Percentiles rank a stretch among this genome's conserved stretches.
These are phyloP conservation scores for Polytrichum formosum DNA, from an alignment of 225 moss, liverwort and hornwort species.

Conservation along the genomic window DNA sequence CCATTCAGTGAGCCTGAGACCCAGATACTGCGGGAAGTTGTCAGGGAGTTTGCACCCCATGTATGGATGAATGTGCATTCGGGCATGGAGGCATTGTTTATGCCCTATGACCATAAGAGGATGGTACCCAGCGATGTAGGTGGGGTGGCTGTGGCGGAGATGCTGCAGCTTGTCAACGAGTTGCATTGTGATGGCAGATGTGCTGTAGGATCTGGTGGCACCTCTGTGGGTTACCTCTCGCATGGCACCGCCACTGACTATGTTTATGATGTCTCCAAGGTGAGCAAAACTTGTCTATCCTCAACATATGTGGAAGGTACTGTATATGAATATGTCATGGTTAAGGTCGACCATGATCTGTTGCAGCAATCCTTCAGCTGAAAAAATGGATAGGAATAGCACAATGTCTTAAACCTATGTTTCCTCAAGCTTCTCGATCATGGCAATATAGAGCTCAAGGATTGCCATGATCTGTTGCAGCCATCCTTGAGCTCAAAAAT, in stretches of 20 bases:
- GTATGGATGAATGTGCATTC: slow-evolving; percentile 89
- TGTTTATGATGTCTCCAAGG: slow-evolving; percentile 73
- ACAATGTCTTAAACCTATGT: too few species aligned
- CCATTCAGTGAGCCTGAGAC: slow-evolving; percentile 96
- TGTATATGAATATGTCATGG: too few species aligned
- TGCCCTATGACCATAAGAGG: slow-evolving; percentile 84
- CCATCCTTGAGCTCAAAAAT: too few species aligned
- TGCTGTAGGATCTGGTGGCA: slow-evolving; percentile 87
- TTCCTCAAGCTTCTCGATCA: too few species aligned
- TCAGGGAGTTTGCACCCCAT: slow-evolving; percentile 72
- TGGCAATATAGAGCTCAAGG: too few species aligned
- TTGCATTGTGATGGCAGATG: slow-evolving; percentile 62
- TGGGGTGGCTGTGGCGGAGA: slow-evolving; percentile 47
- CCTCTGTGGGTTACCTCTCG: slow-evolving; percentile 79
- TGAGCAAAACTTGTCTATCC: slow-evolving; percentile 10
- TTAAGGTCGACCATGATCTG: slow-evolving; percentile 8
- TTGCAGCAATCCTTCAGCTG: slow-evolving; percentile 35
- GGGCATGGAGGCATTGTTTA: slow-evolving; percentile 93
- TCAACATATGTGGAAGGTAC: too few species aligned
- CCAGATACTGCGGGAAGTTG: slow-evolving; percentile 62
- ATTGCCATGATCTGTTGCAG: too few species aligned
- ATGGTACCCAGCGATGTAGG: slow-evolving; percentile 55
- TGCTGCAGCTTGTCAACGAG: slow-evolving; percentile 61
- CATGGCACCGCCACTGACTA: slow-evolving; percentile 95
- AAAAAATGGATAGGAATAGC: too few species aligned